Evolutionary conservation across 441 rosid species (phyloP), one percentile per base, ranked within the genome.

Genomic region (Eruca vesicaria): DNA sequence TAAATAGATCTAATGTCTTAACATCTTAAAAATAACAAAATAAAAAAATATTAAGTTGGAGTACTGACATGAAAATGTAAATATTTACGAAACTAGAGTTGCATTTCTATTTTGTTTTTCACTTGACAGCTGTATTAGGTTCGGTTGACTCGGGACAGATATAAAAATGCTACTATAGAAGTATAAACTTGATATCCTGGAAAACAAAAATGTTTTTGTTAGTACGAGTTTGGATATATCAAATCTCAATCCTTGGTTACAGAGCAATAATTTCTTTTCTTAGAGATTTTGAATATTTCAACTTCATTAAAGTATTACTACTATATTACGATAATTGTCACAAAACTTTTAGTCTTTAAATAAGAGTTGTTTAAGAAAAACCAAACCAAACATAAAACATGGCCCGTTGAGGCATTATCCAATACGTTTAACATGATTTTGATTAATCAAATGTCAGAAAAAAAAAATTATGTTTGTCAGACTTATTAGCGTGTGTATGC

Each of bases 321-420:
- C 11, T 28, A 58, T 38, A 57, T 21, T 21, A 43, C 23, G 26
- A n/a, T 4, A 53, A 53, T 19, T 70, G 12, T 10, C 68, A 23
- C 29, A 52, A 36, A 57, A 36, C 64, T 63, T 72, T 35, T 62
- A 59, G 58, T 43, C 9, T 59, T 45, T 29, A 18, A 50, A 20
- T 15, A 33, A 62, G 48, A 43, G 48, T 14, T 12, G 15, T 53
- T 20, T 28, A 52, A 52, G 58, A 53, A 53, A 20, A 20, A 7
- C 31, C 60, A 50, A 62, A 21, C 18, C 50, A n/a, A 53, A 52
- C 55, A 18, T 72, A 63, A n/a, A 53, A 52, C 55, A 18, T 72
- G 56, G 9, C 41, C 20, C 43, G 55, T 36, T 28, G 26, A 72
- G 41, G 69, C 69, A 55, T 72, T 23, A 61, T 71, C 23, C 65